phyloP scores from a whole-genome alignment of 176 grass and related monocot species.

The Puya raimondii region DNA sequence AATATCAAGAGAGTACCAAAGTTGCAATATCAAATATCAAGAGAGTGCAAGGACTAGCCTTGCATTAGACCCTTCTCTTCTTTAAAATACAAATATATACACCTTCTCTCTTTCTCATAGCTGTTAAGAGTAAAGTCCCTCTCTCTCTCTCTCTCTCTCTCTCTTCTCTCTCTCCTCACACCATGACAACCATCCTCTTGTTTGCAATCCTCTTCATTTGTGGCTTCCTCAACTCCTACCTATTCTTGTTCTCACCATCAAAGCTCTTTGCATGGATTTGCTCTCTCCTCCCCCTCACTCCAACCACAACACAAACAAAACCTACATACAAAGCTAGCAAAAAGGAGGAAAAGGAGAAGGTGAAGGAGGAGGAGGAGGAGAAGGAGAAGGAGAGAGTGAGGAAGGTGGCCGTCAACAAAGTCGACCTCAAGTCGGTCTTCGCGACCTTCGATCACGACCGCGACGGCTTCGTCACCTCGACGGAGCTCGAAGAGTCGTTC shows the following conservation, averaged over 20 bases:
- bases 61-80: too few relatives aligned
- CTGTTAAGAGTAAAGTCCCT: background rate
- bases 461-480: conserved; percentile 57
- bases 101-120: background rate
- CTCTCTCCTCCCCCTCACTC: conserved; percentile 6
- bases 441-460: conserved; percentile 68
- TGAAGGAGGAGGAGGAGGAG: background rate
- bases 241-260: conserved; percentile 21
- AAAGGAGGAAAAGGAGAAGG: background rate
- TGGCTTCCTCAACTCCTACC: conserved; percentile 23
- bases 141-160: background rate
- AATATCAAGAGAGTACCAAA: too few relatives aligned
- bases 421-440: conserved; percentile 27
- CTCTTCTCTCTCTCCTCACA: background rate
- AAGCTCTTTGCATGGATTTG: conserved; percentile 17
- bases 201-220: conserved; percentile 26
- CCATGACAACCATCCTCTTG: conserved; percentile 21
- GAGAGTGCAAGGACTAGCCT: too few relatives aligned
- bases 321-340: background rate
- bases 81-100: too few relatives aligned
- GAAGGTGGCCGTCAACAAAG: background rate
- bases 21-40: too few relatives aligned
- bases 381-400: background rate
- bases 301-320: conserved; percentile 3
- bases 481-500: conserved; percentile 67